Base-by-base conservation (phyloP, 371 early-diverging fungal species). In the Mucor irregularis region DNA sequence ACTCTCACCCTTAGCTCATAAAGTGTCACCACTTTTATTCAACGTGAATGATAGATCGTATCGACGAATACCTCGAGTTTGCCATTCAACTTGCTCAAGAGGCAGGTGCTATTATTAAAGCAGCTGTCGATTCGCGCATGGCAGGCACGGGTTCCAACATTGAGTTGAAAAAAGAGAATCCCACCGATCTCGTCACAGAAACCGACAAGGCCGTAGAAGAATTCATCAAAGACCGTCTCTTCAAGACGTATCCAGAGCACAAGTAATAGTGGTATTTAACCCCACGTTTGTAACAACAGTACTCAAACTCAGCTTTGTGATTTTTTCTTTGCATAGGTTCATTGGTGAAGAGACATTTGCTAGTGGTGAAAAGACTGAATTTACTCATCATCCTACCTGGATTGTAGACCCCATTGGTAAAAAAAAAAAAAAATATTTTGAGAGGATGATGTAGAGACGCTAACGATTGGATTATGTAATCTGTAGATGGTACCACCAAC, bases 401-500 rank as follows among this genome's bases (percentile, higher is more conserved):
- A 89, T 95, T 53, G 88, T 95, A 4, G 95, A 96, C 61, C 96
- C 96, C 4, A 87, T 95, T 56, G 90, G 87, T 80, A 70, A 63
- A 24, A 22, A 35, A 21, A 26, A 44, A 3, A 8, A 43, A 43
- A 22, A 43, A 43, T 5, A 17, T 38, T 19, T n/a, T n/a, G n/a
- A n/a, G n/a, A n/a, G n/a, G n/a, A n/a, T n/a, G n/a, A n/a, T n/a
- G n/a, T n/a, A n/a, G n/a, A n/a, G n/a, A n/a, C n/a, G n/a, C n/a
- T n/a, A n/a, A n/a, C n/a, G n/a, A n/a, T n/a, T n/a, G n/a, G 53
- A 24, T 40, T 40, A 39, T 25, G 21, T 45, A 61, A 38, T 30
- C 21, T 19, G 13, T 66, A 85, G 89, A 95, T 73, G 88, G 95
- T 43, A 93, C 94, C 2, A 90, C 90, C 59, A 95, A 95, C 73